Percentiles rank a stretch among this genome's conserved stretches.
phyloP scores from a whole-genome alignment of 352 stramenopile genomes.

The Phytophthora sansomeana region DNA sequence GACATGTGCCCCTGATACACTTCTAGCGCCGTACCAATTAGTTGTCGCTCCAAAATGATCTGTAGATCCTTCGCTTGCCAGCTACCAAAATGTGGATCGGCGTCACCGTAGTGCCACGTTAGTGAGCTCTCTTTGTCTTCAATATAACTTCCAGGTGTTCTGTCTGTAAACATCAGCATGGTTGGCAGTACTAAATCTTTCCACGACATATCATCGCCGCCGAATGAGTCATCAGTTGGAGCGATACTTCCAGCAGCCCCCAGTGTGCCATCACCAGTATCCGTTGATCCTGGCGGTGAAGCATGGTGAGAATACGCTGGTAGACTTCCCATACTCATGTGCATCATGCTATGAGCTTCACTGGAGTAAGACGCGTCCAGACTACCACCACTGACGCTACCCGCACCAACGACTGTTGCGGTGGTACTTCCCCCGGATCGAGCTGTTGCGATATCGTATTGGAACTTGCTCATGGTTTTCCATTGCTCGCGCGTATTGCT shows the following conservation, averaged over 20 bases:
- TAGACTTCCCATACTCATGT: slow-evolving; percentile 60
- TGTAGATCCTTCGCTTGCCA: slow-evolving; percentile 93
- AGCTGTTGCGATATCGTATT: slow-evolving; percentile 64
- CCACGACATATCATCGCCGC: slow-evolving; percentile 74
- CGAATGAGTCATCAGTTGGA: slow-evolving; percentile 56
- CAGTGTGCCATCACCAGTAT: slow-evolving; percentile 31
- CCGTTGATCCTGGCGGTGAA: slow-evolving; percentile 23
- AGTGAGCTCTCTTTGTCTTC: slow-evolving; percentile 88
- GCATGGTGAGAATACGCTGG: slow-evolving; percentile 47
- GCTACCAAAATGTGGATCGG: slow-evolving; percentile 84
- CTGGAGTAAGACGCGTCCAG: slow-evolving; percentile 47
- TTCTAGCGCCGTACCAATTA: slow-evolving; percentile 86
- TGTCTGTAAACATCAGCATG: slow-evolving; percentile 81
- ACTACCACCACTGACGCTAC: slow-evolving; percentile 33
- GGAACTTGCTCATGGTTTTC: slow-evolving; percentile 90
- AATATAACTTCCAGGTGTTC: slow-evolving; percentile 83
- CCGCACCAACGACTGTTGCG: slow-evolving; percentile 25
- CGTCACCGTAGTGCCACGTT: slow-evolving; percentile 90
- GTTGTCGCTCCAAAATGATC: slow-evolving; percentile 88
- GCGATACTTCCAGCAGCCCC: slow-evolving; percentile 35
- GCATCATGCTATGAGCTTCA: slow-evolving; percentile 44
- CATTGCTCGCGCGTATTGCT: slow-evolving; percentile 72
- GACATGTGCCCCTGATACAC: slow-evolving; percentile 88
- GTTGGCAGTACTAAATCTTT: slow-evolving; percentile 83
- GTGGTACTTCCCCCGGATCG: slow-evolving; percentile 40